These are phyloP conservation scores for Ophiobolus disseminans DNA, from an alignment of 2,329 filamentous ascomycete genomes.

Conservation along the genomic window DNA sequence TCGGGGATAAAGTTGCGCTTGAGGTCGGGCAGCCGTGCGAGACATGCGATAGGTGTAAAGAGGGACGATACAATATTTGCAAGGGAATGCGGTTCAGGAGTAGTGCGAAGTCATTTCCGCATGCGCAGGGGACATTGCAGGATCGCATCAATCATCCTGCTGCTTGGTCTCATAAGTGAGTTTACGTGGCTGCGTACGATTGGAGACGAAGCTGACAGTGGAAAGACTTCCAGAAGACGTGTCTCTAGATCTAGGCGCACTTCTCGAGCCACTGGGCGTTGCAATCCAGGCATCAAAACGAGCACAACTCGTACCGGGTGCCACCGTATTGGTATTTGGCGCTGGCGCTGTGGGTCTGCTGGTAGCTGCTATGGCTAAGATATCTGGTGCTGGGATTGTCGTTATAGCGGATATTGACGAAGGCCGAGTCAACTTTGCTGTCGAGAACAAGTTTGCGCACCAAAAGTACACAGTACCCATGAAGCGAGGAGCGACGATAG, in stretches of 20 bases:
- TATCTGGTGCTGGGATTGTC: constrained; percentile 61
- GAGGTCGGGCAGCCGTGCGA: constrained; percentile 91
- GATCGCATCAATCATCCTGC: constrained; percentile 68
- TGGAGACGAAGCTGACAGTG: constrained; percentile 9
- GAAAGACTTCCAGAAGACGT: constrained; percentile 58
- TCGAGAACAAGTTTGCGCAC: constrained; percentile 58
- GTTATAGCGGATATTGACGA: constrained; percentile 68
- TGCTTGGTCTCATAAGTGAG: constrained; percentile 63
- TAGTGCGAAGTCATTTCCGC: constrained; percentile 66
- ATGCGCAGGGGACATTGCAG: constrained; percentile 70
- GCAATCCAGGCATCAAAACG: constrained; percentile 66
- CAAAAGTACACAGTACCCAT: constrained; percentile 54
- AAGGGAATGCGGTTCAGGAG: constrained; percentile 64
- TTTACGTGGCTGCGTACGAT: not conserved
- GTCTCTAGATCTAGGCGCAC: constrained; percentile 63
- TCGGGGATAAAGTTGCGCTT: constrained; percentile 86
- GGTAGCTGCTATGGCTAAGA: constrained; percentile 63
- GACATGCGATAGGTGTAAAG: constrained; percentile 61
- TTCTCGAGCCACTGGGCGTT: constrained; percentile 67
- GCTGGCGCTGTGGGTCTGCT: constrained; percentile 68
- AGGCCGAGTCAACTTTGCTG: constrained; percentile 63
- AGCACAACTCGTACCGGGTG: constrained; percentile 55
- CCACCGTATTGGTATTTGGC: constrained; percentile 65
- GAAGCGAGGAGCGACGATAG: constrained; percentile 56
- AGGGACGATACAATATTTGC: constrained; percentile 69